Percentiles rank a stretch among this genome's conserved stretches.
phyloP scores from a whole-genome alignment of 768 basidiomycete genomes.

The Nidularia sp. region DNA sequence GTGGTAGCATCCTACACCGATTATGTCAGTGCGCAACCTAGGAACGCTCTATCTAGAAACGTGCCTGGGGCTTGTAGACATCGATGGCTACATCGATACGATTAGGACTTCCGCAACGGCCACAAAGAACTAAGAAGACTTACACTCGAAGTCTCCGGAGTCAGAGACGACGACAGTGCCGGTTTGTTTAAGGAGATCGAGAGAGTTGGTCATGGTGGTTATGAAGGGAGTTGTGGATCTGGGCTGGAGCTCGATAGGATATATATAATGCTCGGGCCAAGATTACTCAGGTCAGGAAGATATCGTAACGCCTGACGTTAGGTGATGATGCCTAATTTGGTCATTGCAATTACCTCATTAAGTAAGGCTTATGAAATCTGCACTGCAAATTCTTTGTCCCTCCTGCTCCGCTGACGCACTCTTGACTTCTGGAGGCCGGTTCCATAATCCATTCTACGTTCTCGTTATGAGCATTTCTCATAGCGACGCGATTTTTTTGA shows the following conservation, averaged over 20 bases:
- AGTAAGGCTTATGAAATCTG: no score
- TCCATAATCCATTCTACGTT: no score
- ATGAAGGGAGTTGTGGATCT: constrained; percentile 4
- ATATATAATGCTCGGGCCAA: not conserved
- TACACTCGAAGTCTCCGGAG: constrained; percentile 92
- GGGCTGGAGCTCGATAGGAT: not conserved
- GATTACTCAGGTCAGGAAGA: not conserved
- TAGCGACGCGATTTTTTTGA: no score
- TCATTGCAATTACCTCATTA: no score
- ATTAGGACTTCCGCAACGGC: constrained; percentile 12
- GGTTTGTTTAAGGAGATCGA: constrained; percentile 82
- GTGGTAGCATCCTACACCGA: constrained; percentile 86
- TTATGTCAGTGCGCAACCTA: constrained; percentile 2
- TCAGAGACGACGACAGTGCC: constrained; percentile 97
- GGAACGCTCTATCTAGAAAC: constrained; percentile 4
- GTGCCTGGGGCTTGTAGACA: constrained; percentile 90
- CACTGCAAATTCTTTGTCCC: no score
- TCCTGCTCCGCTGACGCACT: no score
- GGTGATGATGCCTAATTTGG: no score
- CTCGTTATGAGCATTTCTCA: no score
- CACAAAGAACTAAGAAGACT: constrained; percentile 17
- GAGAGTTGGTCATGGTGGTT: constrained; percentile 71
- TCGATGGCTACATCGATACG: constrained; percentile 66
- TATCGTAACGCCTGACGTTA: no score
- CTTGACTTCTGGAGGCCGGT: no score